A percentile compares a stretch with the other conserved stretches of the same genome.
Evolutionary conservation across 73 alveolate genomes (phyloP).

Genomic region (Tetrahymena elliotti): DNA sequence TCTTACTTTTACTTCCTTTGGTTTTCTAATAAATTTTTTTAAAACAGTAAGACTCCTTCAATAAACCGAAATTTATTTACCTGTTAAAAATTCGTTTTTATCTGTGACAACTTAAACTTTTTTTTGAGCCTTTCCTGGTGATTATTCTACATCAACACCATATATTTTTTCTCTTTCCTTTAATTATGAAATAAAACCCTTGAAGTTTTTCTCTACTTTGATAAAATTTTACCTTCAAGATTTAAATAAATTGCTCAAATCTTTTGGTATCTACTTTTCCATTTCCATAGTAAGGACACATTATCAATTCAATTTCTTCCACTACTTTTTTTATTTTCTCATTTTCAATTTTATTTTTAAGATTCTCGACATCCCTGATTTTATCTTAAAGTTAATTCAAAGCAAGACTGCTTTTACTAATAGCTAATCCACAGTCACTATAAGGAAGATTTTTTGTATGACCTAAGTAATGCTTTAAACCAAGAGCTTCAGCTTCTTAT

Average conservation of each 20-base stretch:
- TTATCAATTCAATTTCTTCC: constrained; percentile 27
- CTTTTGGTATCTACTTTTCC: constrained; percentile 25
- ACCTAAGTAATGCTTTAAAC: constrained; percentile 35
- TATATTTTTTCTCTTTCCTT: constrained; percentile 5
- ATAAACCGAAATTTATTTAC: neutral
- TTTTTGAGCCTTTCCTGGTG: neutral
- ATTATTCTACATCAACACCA: constrained; percentile 1
- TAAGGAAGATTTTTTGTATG: constrained; percentile 35
- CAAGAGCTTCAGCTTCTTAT: constrained; percentile 29
- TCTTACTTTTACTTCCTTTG: constrained; percentile 25
- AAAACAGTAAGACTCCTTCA: neutral
- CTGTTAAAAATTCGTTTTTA: constrained; percentile 30
- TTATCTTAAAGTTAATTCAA: constrained; percentile 34
- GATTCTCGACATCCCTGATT: constrained; percentile 25
- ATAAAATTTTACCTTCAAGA: neutral
- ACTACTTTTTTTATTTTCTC: constrained; percentile 30
- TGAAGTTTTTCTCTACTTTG: neutral
- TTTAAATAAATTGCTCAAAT: constrained; percentile 19
- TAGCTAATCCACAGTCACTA: constrained; percentile 43
- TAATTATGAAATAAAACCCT: neutral
- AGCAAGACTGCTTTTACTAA: constrained; percentile 21
- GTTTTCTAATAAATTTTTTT: neutral
- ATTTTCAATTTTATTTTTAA: constrained; percentile 34
- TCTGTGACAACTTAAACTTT: constrained; percentile 31
- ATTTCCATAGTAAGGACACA: constrained; percentile 43